phyloP scores from a whole-genome alignment of 306 rosid species.

The Corylus americana region DNA sequence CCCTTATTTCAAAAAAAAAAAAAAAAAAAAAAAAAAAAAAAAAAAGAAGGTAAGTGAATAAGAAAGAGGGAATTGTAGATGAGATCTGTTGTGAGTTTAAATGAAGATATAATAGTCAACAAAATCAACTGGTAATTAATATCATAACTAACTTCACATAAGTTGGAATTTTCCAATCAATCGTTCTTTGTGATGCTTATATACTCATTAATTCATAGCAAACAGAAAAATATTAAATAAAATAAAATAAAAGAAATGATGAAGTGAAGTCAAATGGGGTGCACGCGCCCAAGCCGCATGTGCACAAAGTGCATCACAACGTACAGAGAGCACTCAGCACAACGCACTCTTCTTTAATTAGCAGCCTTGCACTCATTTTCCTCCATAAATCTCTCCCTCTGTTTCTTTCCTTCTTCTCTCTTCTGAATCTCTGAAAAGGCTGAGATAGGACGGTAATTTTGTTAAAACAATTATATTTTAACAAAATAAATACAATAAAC shows the following conservation, averaged over 20 bases:
- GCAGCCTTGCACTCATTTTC: neutral
- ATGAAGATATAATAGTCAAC: too few relatives aligned
- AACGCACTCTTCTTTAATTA: neutral
- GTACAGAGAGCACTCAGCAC: too few relatives aligned
- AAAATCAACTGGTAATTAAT: too few relatives aligned
- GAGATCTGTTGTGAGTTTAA: too few relatives aligned
- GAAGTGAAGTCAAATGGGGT: neutral
- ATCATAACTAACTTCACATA: too few relatives aligned
- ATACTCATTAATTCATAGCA: neutral
- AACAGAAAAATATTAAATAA: neutral
- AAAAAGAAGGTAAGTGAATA: too few relatives aligned
- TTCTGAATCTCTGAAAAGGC: neutral
- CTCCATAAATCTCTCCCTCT: neutral
- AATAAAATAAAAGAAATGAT: neutral
- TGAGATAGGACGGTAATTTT: slow-evolving; percentile 45
- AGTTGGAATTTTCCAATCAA: neutral
- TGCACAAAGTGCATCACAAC: neutral
- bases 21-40: too few relatives aligned
- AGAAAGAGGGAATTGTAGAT: too few relatives aligned
- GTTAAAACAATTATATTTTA: too few relatives aligned
- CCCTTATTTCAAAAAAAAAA: too few relatives aligned
- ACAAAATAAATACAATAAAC: too few relatives aligned
- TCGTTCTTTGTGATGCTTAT: neutral
- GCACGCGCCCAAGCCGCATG: slow-evolving; percentile 34
- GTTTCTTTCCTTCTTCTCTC: neutral